Base-by-base conservation (phyloP, 768 basidiomycete genomes). In the Boletus coccyginus region DNA sequence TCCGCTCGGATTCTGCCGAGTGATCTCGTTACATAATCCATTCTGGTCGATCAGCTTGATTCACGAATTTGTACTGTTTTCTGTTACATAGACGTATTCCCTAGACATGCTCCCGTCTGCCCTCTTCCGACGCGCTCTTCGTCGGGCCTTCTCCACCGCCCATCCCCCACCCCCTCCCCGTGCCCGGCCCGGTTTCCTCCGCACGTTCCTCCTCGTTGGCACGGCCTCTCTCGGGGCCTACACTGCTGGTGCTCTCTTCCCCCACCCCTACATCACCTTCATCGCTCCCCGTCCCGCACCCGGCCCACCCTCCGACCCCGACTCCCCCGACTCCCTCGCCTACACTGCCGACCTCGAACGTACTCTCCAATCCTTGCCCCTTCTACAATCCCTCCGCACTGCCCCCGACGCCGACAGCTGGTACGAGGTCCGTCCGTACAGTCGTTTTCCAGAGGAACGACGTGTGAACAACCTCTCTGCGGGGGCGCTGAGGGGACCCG, bases 401-500 rank as follows among this genome's bases (percentile, higher is more conserved):
- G 70, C 75, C 35, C 71, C 74, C 3, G 83, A 85, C 53, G 74
- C 80, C 1, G 71, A 75, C 31, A 78, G 81, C 39, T 91, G 88
- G 88, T 91, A 92, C 64, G 90, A 89, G 70, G 76, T 79, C 21
- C 82, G 92, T 48, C 93, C 92, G 39, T 94, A 91, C 69, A 70
- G 73, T 13, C 73, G 77, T 17, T 82, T 85, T 29, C 86, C 93
- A 0, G 87, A 87, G 56, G 85, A 88, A 54, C 75, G 84, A 52
- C 78, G 87, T 1, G 87, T 87, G 52, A 94, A 99, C 72, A 89
- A 83, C 58, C 76, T 99, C 47, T 90, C 92, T 0, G 85, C 87
- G 3, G 94, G 93, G 5, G 80, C 92, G 1, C 77, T 99, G n/a
- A 76, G 86, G 29, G 96, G 94, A 2, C 93, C 94, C 0, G 92